Percentiles rank a stretch among this genome's conserved stretches.
These are phyloP conservation scores for Podospora bellae-mahoneyi DNA, from an alignment of 495 filamentous ascomycete genomes.

Conservation along the genomic window DNA sequence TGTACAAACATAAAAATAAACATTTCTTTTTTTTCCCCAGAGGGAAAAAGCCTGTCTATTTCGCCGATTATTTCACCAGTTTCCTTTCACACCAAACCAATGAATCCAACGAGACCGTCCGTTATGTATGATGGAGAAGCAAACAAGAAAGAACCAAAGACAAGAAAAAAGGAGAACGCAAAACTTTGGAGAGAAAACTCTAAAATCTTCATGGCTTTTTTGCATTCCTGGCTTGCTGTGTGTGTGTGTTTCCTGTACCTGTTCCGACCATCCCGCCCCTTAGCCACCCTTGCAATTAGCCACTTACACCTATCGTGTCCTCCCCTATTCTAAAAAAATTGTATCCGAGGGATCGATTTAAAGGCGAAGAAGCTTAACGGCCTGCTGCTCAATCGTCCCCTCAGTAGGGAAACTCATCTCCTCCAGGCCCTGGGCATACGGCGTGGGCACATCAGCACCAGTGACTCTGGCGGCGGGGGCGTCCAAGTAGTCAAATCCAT, in stretches of 20 bases:
- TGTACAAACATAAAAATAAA: not conserved
- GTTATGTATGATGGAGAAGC: not conserved
- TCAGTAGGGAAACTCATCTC: conserved; percentile 89
- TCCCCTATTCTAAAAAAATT: not conserved
- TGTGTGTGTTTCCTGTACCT: not conserved
- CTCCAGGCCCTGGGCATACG: conserved; percentile 85
- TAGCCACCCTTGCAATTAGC: not conserved
- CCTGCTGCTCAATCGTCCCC: conserved; percentile 73
- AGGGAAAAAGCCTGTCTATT: conserved; percentile 3
- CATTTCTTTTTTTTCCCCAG: not conserved
- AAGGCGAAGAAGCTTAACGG: conserved; percentile 80
- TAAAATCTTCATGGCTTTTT: not conserved
- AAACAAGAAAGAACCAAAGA: not conserved
- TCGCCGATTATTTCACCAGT: not conserved
- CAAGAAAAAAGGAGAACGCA: not conserved
- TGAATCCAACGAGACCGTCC: not conserved
- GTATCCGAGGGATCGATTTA: conserved; percentile 11
- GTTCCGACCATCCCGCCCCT: not conserved
- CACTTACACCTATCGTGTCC: not conserved
- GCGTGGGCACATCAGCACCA: conserved; percentile 93
- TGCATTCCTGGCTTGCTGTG: not conserved
- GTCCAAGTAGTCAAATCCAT: conserved; percentile 95
- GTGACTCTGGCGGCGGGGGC: conserved; percentile 89
- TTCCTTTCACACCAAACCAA: not conserved
- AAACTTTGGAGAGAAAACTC: not conserved